A percentile compares a stretch with the other conserved stretches of the same genome.
These are phyloP conservation scores for Cryptosporidium andersoni DNA, from an alignment of 169 alveolate genomes.

Conservation along the genomic window DNA sequence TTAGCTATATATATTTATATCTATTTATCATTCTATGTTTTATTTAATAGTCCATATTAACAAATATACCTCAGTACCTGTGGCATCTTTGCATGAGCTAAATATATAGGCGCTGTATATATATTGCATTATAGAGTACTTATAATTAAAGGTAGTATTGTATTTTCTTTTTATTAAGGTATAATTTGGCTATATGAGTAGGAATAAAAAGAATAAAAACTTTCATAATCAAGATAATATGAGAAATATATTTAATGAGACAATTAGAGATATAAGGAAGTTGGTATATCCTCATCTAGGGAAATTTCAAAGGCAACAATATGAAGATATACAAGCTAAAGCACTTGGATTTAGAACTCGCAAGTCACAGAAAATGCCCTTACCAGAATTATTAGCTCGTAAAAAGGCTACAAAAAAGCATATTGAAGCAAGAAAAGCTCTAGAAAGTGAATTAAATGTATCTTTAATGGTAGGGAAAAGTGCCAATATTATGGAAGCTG, in stretches of 20 bases:
- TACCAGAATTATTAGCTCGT: constrained; percentile 55
- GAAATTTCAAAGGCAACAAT: constrained; percentile 62
- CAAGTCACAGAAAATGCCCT: constrained; percentile 67
- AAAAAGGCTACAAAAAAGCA: constrained; percentile 65
- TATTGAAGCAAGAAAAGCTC: constrained; percentile 34
- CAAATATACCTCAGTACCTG: not conserved
- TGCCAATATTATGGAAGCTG: constrained; percentile 58
- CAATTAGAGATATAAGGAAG: constrained; percentile 51
- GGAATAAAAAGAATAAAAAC: not conserved
- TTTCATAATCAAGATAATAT: not conserved
- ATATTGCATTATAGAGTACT: too few relatives aligned
- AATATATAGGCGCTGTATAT: too few relatives aligned
- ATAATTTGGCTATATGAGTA: too few relatives aligned
- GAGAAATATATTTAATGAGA: constrained; percentile 33
- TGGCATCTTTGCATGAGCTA: too few relatives aligned
- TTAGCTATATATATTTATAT: too few relatives aligned
- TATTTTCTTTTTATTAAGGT: too few relatives aligned
- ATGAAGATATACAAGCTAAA: constrained; percentile 46
- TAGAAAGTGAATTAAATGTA: constrained; percentile 38
- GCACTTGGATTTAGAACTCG: constrained; percentile 42
- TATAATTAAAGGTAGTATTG: too few relatives aligned
- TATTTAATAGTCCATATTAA: not conserved
- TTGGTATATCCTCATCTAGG: constrained; percentile 70
- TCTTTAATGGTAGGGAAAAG: constrained; percentile 25
- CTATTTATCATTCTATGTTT: not conserved